phyloP scores from a whole-genome alignment of 148 eudicot genomes.

The Amaranthus palmeri region DNA sequence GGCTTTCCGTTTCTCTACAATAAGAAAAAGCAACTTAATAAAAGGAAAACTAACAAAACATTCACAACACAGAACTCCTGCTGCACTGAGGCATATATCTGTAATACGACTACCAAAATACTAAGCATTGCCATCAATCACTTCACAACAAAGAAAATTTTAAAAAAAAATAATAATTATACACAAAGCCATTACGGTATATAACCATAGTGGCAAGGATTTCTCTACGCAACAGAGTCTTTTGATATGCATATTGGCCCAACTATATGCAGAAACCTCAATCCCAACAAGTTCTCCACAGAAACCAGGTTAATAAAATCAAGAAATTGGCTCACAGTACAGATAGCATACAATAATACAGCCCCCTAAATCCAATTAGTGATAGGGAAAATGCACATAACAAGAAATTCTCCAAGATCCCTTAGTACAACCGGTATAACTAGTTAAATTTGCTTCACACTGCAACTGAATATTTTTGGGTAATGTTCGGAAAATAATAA shows the following conservation, averaged over 20 bases:
- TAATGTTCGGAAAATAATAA: too few relatives aligned
- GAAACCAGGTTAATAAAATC: not conserved
- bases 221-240: not conserved
- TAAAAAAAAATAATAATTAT: not conserved
- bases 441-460: not conserved
- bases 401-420: not conserved
- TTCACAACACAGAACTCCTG: not conserved
- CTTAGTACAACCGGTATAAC: too few relatives aligned
- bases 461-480: not conserved
- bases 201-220: not conserved
- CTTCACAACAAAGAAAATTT: not conserved
- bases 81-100: not conserved
- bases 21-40: conserved; percentile 12
- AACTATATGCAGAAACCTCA: not conserved
- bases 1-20: conserved; percentile 26
- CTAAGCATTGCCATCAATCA: not conserved
- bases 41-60: not conserved
- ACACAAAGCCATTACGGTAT: not conserved
- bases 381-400: not conserved
- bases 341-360: not conserved
- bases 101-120: not conserved
- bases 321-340: not conserved
- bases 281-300: not conserved
- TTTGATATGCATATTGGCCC: not conserved
- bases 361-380: not conserved